Percentiles rank a stretch among this genome's conserved stretches.
Conservation (phyloP, 345 rosid species). For the Eucalyptus curtisii region DNA sequence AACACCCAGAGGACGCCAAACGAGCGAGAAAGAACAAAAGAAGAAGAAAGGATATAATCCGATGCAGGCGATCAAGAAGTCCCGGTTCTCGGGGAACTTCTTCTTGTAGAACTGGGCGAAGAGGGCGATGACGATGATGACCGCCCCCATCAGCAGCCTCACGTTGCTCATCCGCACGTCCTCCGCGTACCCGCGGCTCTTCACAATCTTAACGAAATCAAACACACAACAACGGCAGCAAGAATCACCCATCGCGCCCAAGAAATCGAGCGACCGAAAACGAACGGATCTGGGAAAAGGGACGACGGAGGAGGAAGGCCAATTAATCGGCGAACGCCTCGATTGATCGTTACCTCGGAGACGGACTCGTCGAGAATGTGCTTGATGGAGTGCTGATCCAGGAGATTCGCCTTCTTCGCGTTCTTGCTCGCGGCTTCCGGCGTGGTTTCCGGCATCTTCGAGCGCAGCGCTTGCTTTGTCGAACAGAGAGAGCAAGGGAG, state of each 20-base stretch:
- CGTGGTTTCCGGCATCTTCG: conserved; percentile 44
- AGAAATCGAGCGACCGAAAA: neutral
- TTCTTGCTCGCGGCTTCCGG: conserved; percentile 39
- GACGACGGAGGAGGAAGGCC: neutral
- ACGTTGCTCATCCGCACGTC: conserved; percentile 84
- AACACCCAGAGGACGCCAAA: neutral
- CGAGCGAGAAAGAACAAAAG: neutral
- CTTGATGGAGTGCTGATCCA: conserved; percentile 94
- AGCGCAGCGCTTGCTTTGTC: neutral
- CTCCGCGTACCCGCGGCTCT: conserved; percentile 73
- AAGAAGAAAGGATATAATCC: conserved; percentile 64
- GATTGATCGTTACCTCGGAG: conserved; percentile 41
- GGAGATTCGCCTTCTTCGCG: conserved; percentile 76
- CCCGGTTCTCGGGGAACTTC: conserved; percentile 90
- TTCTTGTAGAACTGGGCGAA: conserved; percentile 97
- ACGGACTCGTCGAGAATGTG: conserved; percentile 90
- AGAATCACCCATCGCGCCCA: neutral
- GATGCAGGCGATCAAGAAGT: conserved; percentile 82
- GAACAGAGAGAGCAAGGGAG: neutral
- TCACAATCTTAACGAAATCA: conserved; percentile 38
- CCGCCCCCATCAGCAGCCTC: conserved; percentile 51
- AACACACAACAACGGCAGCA: neutral
- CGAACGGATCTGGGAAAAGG: neutral
- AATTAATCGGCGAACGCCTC: neutral
- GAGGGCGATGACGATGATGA: conserved; percentile 69